Base-by-base conservation (phyloP, 768 basidiomycete genomes). In the Suillus hirtellus region DNA sequence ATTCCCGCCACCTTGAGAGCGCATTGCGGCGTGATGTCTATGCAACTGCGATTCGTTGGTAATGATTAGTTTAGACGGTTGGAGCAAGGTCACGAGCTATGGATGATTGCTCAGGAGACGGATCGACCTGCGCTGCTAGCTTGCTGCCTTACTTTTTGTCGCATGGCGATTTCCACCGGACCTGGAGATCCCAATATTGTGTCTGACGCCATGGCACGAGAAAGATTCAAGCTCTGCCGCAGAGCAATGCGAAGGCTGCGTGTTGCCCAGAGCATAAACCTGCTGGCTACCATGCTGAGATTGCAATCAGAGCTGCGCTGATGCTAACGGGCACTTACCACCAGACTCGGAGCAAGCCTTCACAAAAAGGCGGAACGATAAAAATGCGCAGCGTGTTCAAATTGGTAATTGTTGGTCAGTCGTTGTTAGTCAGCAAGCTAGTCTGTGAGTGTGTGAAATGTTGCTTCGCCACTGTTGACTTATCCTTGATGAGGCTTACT, bases 21-120 rank as follows among this genome's bases (percentile, higher is more conserved):
- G 83, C 93, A 95, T 95, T 54, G 93, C 81, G 62, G 83, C 82
- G 77, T 95, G 93, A 78, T 94, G 89, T 70, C 89, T 84, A 76
- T 95, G 93, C 77, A 90, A 82, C 84, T 86, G 88, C 60, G 93
- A 94, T 70, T 95, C 89, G 76, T 95, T 95, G 42, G 81, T 81
- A 71, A 95, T 88, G 60, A 72, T 80, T 71, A 95, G 79, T 69
- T 81, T 79, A 60, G 82, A 75, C 21, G 93, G 92, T 68, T 80
- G 78, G 61, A 95, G 80, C 58, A 85, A 77, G 50, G 77, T 72
- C 60, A 80, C 85, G 67, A 95, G 78, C 93, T 94, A 72, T 65
- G 65, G 65, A 58, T 58, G 24, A 58, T 58, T 58, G 56, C 42
- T 73, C 60, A 66, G 64, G 50, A 59, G 67, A 63, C 60, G 68